These are phyloP conservation scores for Yamadazyma philogaea DNA, from an alignment of 805 yeast genomes.

Conservation along the genomic window DNA sequence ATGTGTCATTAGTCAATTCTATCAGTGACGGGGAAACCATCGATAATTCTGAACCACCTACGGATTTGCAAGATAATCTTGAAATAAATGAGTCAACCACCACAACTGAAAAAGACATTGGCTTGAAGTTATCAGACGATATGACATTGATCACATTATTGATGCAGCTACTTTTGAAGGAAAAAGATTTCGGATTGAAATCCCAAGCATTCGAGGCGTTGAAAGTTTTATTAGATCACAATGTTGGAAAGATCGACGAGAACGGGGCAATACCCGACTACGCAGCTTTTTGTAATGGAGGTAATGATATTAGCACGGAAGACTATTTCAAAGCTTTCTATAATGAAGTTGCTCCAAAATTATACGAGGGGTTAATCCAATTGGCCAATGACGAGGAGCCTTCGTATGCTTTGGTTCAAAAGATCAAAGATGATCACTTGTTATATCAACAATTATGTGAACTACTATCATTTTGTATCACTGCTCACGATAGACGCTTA, in stretches of 20 bases:
- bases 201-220: conserved; percentile 84
- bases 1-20: conserved; percentile 56
- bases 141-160: conserved; percentile 56
- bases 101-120: conserved; percentile 16
- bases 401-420: conserved; percentile 3
- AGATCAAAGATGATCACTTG: conserved; percentile 33
- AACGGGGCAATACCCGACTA: conserved; percentile 10
- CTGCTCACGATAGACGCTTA: conserved; percentile 55
- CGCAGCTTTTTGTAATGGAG: background rate
- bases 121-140: conserved; percentile 47
- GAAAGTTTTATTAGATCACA: conserved; percentile 66
- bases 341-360: conserved; percentile 52
- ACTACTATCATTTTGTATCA: conserved; percentile 61
- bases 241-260: conserved; percentile 24
- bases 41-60: conserved; percentile 28
- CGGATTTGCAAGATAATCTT: conserved; percentile 6
- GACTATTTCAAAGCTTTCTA: conserved; percentile 61
- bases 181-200: conserved; percentile 66
- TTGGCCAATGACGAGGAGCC: conserved; percentile 18
- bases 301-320: conserved; percentile 33
- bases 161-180: conserved; percentile 58
- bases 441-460: conserved; percentile 64
- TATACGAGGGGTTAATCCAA: conserved; percentile 50
- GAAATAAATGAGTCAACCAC: conserved; percentile 7
- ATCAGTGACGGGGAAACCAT: conserved; percentile 28